Percentiles rank a stretch among this genome's conserved stretches.
These are phyloP conservation scores for Hamigera avellanea DNA, from an alignment of 495 filamentous ascomycete species.

Conservation along the genomic window DNA sequence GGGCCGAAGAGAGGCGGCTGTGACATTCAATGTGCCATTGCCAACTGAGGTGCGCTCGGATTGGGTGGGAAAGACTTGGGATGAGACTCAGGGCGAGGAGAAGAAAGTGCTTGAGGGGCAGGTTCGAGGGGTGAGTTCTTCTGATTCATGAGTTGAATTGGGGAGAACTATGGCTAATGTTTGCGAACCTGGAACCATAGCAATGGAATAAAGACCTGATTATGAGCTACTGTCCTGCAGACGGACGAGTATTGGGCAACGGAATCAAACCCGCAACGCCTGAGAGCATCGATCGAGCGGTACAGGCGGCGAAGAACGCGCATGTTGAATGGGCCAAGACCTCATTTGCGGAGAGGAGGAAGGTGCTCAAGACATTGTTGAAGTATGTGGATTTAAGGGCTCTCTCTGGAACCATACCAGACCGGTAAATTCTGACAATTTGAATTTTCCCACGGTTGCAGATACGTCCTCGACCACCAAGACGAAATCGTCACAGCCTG, in stretches of 20 bases:
- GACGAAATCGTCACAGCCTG: constrained; percentile 75
- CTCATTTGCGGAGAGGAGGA: constrained; percentile 63
- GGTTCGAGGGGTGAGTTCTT: constrained; percentile 27
- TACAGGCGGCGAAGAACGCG: constrained; percentile 60
- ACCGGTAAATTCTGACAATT: neutral
- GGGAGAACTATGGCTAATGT: neutral
- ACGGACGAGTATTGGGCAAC: constrained; percentile 68
- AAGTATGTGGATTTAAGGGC: constrained; percentile 37
- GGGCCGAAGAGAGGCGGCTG: constrained; percentile 33
- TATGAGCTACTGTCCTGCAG: constrained; percentile 76
- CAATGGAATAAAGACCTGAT: constrained; percentile 32
- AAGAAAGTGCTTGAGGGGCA: constrained; percentile 36
- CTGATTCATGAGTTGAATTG: no score
- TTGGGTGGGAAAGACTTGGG: constrained; percentile 50
- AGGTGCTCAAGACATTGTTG: constrained; percentile 70
- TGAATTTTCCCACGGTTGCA: constrained; percentile 8
- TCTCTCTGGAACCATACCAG: neutral
- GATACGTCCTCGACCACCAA: constrained; percentile 78
- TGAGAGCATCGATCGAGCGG: constrained; percentile 68
- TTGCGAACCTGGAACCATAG: no score
- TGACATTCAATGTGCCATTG: constrained; percentile 45
- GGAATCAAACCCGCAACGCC: constrained; percentile 64
- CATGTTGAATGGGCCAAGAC: constrained; percentile 76
- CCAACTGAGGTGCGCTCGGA: constrained; percentile 43
- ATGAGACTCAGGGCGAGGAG: constrained; percentile 31